Conservation (phyloP, 306 rosid genomes). For the Vigna angularis region DNA sequence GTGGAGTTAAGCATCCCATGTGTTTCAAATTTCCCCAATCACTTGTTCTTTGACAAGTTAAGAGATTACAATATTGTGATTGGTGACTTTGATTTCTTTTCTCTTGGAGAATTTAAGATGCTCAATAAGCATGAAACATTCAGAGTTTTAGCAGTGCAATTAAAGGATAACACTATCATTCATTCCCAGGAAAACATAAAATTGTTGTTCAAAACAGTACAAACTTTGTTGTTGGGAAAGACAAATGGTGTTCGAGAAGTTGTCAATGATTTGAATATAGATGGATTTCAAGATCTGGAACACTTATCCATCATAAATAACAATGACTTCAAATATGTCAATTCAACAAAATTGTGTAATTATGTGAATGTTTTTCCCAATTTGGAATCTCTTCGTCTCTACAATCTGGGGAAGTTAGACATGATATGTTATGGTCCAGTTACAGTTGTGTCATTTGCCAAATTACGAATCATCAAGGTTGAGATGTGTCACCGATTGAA, state of each 20-base stretch:
- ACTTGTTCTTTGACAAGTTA: constrained; percentile 22
- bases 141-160: constrained; percentile 9
- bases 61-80: constrained; percentile 22
- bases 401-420: constrained; percentile 22
- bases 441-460: constrained; percentile 27
- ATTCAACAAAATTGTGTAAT: constrained; percentile 14
- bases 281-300: constrained; percentile 40
- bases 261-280: constrained; percentile 2
- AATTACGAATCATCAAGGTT: constrained; percentile 46
- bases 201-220: constrained; percentile 38
- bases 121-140: background rate
- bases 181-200: constrained; percentile 31
- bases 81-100: background rate
- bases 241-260: background rate
- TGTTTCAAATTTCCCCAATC: background rate
- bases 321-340: background rate
- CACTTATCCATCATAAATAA: constrained; percentile 38
- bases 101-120: background rate
- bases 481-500: constrained; percentile 16
- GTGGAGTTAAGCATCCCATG: background rate
- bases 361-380: constrained; percentile 32
- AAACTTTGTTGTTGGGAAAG: constrained; percentile 47
- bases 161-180: background rate
- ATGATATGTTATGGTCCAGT: constrained; percentile 22
- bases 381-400: constrained; percentile 40